Base-by-base conservation (phyloP, 257 asterid genomes). In the Plectranthus barbatus region DNA sequence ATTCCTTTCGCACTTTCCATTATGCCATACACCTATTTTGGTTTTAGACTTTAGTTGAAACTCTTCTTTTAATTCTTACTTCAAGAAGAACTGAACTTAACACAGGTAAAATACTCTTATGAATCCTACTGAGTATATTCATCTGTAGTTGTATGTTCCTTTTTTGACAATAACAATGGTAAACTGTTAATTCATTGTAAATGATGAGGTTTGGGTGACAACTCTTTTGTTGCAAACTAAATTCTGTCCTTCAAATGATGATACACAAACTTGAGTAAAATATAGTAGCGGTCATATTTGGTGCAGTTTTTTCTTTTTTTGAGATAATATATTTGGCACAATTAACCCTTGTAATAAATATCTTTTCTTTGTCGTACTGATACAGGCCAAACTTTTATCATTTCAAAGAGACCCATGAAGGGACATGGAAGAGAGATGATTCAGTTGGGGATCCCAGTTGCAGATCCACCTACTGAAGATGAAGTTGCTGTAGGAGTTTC, bases 391-490 rank as follows among this genome's bases (percentile, higher is more conserved):
- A 75, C 90, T 51, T 91, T 83, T 78, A 63, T 82, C 56, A 51
- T 71, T 74, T 76, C 84, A 29, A 88, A 74, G 85, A 82, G 89
- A 69, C 96, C 97, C 48, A 82, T 76, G 83, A 86, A 72, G 70
- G 96, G 95, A 63, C 96, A 86, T 72, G 97, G 97, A 67, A 86
- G 97, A 76, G 97, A 87, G 85, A 82, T 76, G 85, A 81, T 91
- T 74, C 96, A 88, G 69, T 73, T 91, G 56, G 96, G 97, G 54
- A 64, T 72, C 65, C 95, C 87, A 18, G 46, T 77, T 69, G 81
- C 77, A 58, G 95, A 87, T 80, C 80, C 79, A 36, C 82, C 79
- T 50, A 69, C 72, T 40, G 96, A 87, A 60, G 87, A 80, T 55
- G 92, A 83, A 64, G 56, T 82, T 64, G 66, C 83, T 67, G 60